These are phyloP conservation scores for Cercospora zeae-maydis DNA, from an alignment of 2,329 filamentous ascomycete species.

Conservation along the genomic window DNA sequence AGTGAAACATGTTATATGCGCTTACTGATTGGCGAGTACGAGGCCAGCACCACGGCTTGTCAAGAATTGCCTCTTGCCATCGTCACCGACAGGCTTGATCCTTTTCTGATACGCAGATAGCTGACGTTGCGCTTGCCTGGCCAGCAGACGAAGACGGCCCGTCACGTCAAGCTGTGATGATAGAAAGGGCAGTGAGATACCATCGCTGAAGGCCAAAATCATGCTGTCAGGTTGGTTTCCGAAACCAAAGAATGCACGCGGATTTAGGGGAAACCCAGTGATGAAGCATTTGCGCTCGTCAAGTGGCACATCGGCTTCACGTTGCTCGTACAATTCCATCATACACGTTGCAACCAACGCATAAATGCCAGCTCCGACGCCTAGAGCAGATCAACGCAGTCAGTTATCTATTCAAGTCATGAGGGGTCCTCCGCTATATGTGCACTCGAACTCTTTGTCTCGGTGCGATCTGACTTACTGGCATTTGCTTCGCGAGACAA, in stretches of 20 bases:
- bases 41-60: constrained; percentile 39
- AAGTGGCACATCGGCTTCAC: constrained; percentile 30
- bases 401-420: neutral
- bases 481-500: constrained; percentile 40
- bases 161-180: constrained; percentile 37
- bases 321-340: constrained; percentile 44
- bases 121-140: constrained; percentile 43
- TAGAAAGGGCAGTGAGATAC: constrained; percentile 45
- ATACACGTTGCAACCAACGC: constrained; percentile 46
- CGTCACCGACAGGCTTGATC: constrained; percentile 16
- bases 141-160: constrained; percentile 40
- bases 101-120: constrained; percentile 47
- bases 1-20: neutral
- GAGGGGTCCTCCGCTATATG: neutral
- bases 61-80: constrained; percentile 31
- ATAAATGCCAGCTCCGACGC: constrained; percentile 44
- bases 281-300: constrained; percentile 40
- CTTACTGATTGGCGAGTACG: constrained; percentile 43
- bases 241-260: constrained; percentile 42
- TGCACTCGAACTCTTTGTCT: neutral
- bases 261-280: constrained; percentile 48
- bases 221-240: constrained; percentile 41
- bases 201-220: constrained; percentile 49
- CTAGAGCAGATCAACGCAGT: neutral
- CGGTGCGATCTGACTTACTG: constrained; percentile 29